Conservation (phyloP, 805 yeast species). For the Saturnispora halmiae region DNA sequence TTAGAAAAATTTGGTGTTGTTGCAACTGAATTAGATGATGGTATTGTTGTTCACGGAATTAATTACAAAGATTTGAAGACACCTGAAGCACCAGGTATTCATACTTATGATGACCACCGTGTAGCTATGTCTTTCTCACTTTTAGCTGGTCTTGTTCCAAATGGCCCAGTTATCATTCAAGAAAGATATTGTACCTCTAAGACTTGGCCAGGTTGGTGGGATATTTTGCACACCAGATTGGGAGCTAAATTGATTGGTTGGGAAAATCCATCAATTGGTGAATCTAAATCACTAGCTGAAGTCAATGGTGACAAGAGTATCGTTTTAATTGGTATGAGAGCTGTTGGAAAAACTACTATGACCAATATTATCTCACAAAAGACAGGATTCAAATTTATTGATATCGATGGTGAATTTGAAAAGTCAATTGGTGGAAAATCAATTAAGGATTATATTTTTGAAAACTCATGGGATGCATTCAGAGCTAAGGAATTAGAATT, state of each 20-base stretch:
- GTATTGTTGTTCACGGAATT: slow-evolving; percentile 78
- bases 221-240: slow-evolving; percentile 63
- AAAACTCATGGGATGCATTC: slow-evolving; percentile 81
- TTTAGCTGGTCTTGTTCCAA: slow-evolving; percentile 55
- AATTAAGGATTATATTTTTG: slow-evolving; percentile 53
- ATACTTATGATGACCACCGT: slow-evolving; percentile 90
- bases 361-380: slow-evolving; percentile 68
- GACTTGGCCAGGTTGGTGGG: slow-evolving; percentile 99
- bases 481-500: slow-evolving; percentile 56
- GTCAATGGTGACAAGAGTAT: slow-evolving; percentile 46
- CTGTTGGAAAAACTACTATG: slow-evolving; percentile 89
- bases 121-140: slow-evolving; percentile 96
- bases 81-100: slow-evolving; percentile 55
- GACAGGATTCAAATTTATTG: slow-evolving; percentile 61
- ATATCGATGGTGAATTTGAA: slow-evolving; percentile 70
- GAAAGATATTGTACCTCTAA: slow-evolving; percentile 92
- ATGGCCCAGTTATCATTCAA: slow-evolving; percentile 56
- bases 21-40: slow-evolving; percentile 83
- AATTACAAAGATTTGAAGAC: slow-evolving; percentile 38
- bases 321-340: slow-evolving; percentile 92
- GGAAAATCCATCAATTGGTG: slow-evolving; percentile 32
- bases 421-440: slow-evolving; percentile 34
- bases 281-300: slow-evolving; percentile 11
- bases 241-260: slow-evolving; percentile 62
- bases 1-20: slow-evolving; percentile 83